Percentiles rank a stretch among this genome's conserved stretches.
phyloP scores from a whole-genome alignment of 495 filamentous ascomycete species.

The Collariella sp. region DNA sequence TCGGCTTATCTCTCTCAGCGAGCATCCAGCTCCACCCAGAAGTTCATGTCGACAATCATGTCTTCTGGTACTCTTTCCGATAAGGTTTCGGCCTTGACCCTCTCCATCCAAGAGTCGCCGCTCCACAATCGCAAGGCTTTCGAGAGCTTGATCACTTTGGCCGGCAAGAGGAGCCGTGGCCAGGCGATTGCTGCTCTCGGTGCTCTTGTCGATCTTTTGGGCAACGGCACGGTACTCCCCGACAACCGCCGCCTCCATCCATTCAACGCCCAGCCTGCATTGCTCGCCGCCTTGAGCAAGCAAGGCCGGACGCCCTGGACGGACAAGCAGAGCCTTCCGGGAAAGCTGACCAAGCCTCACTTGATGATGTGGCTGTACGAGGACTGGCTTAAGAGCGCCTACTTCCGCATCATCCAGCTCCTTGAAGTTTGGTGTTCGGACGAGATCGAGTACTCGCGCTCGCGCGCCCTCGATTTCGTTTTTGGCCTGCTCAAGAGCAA shows the following conservation, averaged over 20 bases:
- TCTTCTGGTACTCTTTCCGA: slow-evolving; percentile 89
- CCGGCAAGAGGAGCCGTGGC: slow-evolving; percentile 82
- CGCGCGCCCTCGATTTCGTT: slow-evolving; percentile 76
- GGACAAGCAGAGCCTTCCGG: slow-evolving; percentile 56
- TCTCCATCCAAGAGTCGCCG: slow-evolving; percentile 91
- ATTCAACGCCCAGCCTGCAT: slow-evolving; percentile 71
- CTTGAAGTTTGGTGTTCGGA: slow-evolving; percentile 88
- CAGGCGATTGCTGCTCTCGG: slow-evolving; percentile 86
- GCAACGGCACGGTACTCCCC: slow-evolving; percentile 76
- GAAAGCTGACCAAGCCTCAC: slow-evolving; percentile 60
- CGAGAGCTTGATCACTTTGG: slow-evolving; percentile 69
- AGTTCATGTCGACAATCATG: slow-evolving; percentile 96
- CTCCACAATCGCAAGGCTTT: slow-evolving; percentile 84
- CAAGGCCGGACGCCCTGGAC: slow-evolving; percentile 52
- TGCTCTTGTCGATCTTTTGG: slow-evolving; percentile 88
- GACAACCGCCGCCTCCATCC: slow-evolving; percentile 66
- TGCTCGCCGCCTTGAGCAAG: slow-evolving; percentile 58
- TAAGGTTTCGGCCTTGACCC: slow-evolving; percentile 88
- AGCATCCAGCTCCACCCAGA: slow-evolving; percentile 68
- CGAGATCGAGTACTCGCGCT: slow-evolving; percentile 84
- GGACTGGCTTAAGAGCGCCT: slow-evolving; percentile 84
- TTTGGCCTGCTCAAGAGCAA: slow-evolving; percentile 88
- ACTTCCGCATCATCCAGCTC: slow-evolving; percentile 83
- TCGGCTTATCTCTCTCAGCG: slow-evolving; percentile 46
- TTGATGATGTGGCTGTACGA: slow-evolving; percentile 88